Base-by-base conservation (phyloP, 176 grass and related monocot genomes). In the Oryza longistaminata region DNA sequence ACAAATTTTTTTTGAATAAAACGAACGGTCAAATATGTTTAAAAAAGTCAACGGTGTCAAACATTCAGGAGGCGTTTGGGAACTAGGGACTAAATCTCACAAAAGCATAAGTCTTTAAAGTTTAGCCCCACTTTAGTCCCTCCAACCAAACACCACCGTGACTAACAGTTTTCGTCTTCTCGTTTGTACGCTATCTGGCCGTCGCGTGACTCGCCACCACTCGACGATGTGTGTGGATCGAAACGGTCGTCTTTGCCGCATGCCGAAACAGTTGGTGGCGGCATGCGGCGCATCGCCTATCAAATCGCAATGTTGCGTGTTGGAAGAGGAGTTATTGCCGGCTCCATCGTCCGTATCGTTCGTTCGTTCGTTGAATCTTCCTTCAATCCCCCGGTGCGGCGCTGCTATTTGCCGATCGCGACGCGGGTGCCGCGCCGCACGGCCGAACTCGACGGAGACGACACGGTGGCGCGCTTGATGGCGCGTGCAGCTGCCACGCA, bases 311-410 rank as follows among this genome's bases (percentile, higher is more conserved):
- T 33, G n/a, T 85, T 66, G 78, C 88, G 78, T 90, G 78, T 21
- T 72, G 3, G 33, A 55, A 39, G 29, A 5, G 27, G 64, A 85
- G 77, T 39, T 9, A 34, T 65, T 19, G 77, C 83, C 43, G 69
- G 62, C 45, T 6, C 12, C 27, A 34, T 62, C 58, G 58, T 19
- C n/a, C 9, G 58, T 62, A 13, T 16, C 31, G 49, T 87, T 48
- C 64, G 50, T 81, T 16, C 31, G 49, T 87, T 48, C 64, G 50
- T 81, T 82, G 88, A 82, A 86, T 53, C 72, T 71, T 82, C 55
- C 53, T 6, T 9, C 53, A 58, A n/a, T 37, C 19, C 52, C 50
- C 52, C 52, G 17, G 13, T 21, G 17, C 52, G 17, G 45, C 5
- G 25, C 4, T 2, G 42, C 77, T 72, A 27, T 82, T 82, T 6